Evolutionary conservation across 2,329 filamentous ascomycete species (phyloP), one percentile per base, ranked within the genome.

Genomic region (Beauveria varroae): DNA sequence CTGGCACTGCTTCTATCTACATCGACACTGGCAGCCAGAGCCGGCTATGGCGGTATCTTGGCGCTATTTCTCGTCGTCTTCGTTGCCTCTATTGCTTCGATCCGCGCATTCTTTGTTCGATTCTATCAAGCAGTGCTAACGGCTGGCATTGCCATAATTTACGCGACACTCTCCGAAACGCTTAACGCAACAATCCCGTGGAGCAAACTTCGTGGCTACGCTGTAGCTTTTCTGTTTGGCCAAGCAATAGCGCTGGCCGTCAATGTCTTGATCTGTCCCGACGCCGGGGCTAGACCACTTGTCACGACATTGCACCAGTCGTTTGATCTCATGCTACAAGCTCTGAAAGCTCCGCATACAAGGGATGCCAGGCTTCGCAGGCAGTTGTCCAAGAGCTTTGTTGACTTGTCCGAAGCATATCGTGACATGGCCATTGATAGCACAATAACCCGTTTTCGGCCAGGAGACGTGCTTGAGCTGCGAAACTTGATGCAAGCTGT

Each of bases 401-500:
- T 85, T 62, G 77, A 81, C 61, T 73, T 86, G 59, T 84, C 83
- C 16, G 75, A 82, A 63, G 79, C 79, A 2, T 79, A 82, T 63
- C 76, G 83, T 68, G 83, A 86, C 65, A 76, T 86, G 62, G 75
- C 76, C 14, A 76, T 84, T 57, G 83, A 85, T 59, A 75, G 84
- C n/a, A 81, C 82, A 1, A 70, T 85, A 4, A 83, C 81, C 1
- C 74, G 78, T 1, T 81, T 85, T 62, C 71, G 70, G 12, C 81
- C 82, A 1, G 70, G 74, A 12, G 81, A 85, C 66, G 73, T 83
- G 22, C 70, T 73, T 43, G 71, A 74, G 5, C 70, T 86, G 34
- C 78, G 83, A 58, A 85, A 86, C 65, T 71, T 78, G 3, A 76
- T 85, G 57, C 83, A 86, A 64, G 79, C 73, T 20, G 80, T 84